Evolutionary conservation across 306 rosid species (phyloP), one percentile per base, ranked within the genome.

Genomic region (Coriaria nepalensis): DNA sequence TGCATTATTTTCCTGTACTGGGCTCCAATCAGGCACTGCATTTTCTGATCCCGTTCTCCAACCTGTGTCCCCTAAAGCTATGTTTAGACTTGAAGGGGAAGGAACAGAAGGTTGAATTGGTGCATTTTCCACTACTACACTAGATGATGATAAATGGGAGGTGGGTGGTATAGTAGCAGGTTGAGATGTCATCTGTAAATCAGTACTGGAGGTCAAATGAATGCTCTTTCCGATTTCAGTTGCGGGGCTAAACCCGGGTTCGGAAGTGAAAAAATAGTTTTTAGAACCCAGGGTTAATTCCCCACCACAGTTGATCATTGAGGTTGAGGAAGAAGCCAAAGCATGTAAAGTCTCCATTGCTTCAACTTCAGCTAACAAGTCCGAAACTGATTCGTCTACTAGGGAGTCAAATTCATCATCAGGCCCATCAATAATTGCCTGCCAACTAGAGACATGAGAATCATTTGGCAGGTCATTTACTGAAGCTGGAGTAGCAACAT

Each of bases 321-420:
- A 75, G 12, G 82, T 73, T 50, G 95, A 62, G 66, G 86, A 82
- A 61, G 86, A 82, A 59, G 88, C 87, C 80, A 92, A 64, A 52
- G 83, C 81, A 49, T 76, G 77, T 39, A 82, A 77, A 54, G 94
- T 68, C 64, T 80, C 98, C 98, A 92, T 85, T 33, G 99, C 99
- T 67, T 92, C 96, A 15, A 86, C 95, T 72, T 92, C 99, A 9
- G 99, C 99, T 76, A 92, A 68, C 59, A 92, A 78, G 74, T 92
- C 98, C 29, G 98, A 92, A 58, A 92, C 93, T 35, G 99, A 82
- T 56, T 85, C 93, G 53, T 78, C 94, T 56, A 43, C 59, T 48
- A 71, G 67, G 57, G 88, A 66, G 63, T 59, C 60, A 50, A 90
- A 90, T 43, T 81, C 98, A 65, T 81, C 98, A 65, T 74, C 62